Evolutionary conservation across 129 eudicot species (phyloP), one percentile per base, ranked within the genome.

Genomic region (Tagetes erecta): DNA sequence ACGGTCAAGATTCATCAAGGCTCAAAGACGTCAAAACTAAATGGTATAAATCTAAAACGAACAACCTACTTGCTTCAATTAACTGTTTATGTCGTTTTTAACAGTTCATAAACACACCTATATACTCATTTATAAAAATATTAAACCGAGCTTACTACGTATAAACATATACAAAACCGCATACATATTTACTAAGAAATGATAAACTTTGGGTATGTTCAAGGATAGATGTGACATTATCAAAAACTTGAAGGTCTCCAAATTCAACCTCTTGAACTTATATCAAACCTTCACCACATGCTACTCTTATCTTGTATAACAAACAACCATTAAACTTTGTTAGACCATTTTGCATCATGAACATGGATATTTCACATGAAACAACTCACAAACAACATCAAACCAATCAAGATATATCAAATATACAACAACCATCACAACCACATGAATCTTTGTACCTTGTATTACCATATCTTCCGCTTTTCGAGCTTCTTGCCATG

Each of bases 391-490:
- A 64, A 35, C 44, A 74, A 66, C 49, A 47, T 1, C 20, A 58
- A 79, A 50, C 56, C 46, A 62, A 71, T 41, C 74, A 76, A 38
- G 67, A 66, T 44, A 60, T 51, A 67, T 71, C 70, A 45, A 47
- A 73, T 71, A 45, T 65, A 7, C 82, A 72, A 50, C 79, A 80
- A 60, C 94, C 96, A 7, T 82, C 72, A 50, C 79, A 80, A 60
- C 94, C 96, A 20, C 88, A 85, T 81, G 96, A 87, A 82, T 84
- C 91, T 37, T 52, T 89, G 45, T 92, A 78, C 76, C 83, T 84
- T 38, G 88, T 83, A n/a, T 76, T 92, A 46, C 53, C 92, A 57
- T 86, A 80, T 76, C 95, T 92, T 76, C 98, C 92, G 33, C 78
- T 90, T 30, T 85, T 72, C 59, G 92, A 92, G 78, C 98, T 92